Evolutionary conservation across 805 yeast genomes (phyloP).

Genomic region (Candida alai): DNA sequence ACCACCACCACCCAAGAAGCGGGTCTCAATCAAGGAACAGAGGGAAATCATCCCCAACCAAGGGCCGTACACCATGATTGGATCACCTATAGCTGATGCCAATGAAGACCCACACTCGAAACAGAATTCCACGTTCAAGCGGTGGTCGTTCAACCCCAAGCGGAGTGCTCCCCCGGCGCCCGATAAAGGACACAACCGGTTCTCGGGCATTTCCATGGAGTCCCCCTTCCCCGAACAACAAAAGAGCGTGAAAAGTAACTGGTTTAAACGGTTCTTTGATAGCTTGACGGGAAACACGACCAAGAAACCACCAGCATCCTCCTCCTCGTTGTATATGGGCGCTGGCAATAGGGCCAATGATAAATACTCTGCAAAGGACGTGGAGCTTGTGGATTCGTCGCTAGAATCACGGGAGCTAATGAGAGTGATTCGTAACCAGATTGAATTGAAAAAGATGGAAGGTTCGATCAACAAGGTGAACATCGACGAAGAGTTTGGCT

Average conservation of each 20-base stretch:
- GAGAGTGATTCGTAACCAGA: slow-evolving; percentile 34
- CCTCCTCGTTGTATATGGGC: slow-evolving; percentile 2
- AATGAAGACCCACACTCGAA: slow-evolving; percentile 6
- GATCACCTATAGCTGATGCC: no score
- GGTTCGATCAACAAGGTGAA: slow-evolving; percentile 44
- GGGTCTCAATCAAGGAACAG: slow-evolving; percentile 3
- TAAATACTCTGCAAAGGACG: slow-evolving; percentile 15
- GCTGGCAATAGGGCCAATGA: no score
- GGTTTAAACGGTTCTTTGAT: slow-evolving; percentile 39
- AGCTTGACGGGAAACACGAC: slow-evolving; percentile 14
- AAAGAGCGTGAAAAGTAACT: slow-evolving; percentile 21
- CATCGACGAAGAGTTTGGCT: slow-evolving; percentile 41
- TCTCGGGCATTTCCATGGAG: slow-evolving; percentile 33
- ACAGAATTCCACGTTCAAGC: slow-evolving; percentile 18
- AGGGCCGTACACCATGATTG: no score
- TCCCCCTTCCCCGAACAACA: slow-evolving; percentile 9
- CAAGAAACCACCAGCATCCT: background rate
- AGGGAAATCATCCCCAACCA: slow-evolving; percentile 1
- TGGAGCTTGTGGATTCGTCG: slow-evolving; percentile 31
- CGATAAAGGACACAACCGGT: slow-evolving; percentile 20
- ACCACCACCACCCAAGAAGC: background rate
- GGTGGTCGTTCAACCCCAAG: slow-evolving; percentile 34
- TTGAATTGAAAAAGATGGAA: slow-evolving; percentile 45
- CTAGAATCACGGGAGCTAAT: slow-evolving; percentile 28
- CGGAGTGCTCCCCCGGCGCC: slow-evolving; percentile 40